Evolutionary conservation across 208 protist species (phyloP), one percentile per base, ranked within the genome.

Genomic region (Trypanosoma platydactyli): DNA sequence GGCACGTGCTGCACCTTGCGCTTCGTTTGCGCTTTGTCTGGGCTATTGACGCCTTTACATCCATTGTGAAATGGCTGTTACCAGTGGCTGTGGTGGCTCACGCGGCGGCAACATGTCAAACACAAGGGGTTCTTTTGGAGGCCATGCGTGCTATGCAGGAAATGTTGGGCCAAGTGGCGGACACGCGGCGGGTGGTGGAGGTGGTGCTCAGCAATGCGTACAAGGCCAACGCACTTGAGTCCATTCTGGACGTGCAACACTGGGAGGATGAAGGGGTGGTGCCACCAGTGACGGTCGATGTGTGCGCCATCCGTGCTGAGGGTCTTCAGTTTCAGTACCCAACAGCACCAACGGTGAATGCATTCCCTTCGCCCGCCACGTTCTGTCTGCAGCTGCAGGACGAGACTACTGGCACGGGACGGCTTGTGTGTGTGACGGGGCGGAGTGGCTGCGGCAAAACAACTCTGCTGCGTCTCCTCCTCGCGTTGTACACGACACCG

Each of bases 361-460:
- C 84, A 9, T 92, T 85, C 55, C 7, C 52, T 2, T 13, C 35
- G 16, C 76, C 73, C 35, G 35, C 55, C 65, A 46, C 67, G 7
- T 58, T 78, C 64, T 33, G 41, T 11, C 25, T 64, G 11, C 20
- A 38, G n/a, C 42, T 76, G 40, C 57, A 66, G 18, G 61, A 78
- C 50, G 25, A 53, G 3, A 30, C 30, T 7, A 73, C 56, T 25
- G 62, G 75, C 25, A 50, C 29, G 13, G 87, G 87, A 1, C 67
- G 67, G 38, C 68, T 94, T 20, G 76, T 94, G 45, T 86, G 77
- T 46, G 53, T 94, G 0, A 73, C 81, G 0, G 82, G 87, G 2
- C 68, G 72, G 4, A 91, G 84, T 51, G 87, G 87, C 5, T 85
- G 79, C 52, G 87, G 87, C 35, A 94, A 94, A 73, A 88, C 80